Conservation (phyloP, 805 yeast species). For the Maudiozyma serrabonitensis region DNA sequence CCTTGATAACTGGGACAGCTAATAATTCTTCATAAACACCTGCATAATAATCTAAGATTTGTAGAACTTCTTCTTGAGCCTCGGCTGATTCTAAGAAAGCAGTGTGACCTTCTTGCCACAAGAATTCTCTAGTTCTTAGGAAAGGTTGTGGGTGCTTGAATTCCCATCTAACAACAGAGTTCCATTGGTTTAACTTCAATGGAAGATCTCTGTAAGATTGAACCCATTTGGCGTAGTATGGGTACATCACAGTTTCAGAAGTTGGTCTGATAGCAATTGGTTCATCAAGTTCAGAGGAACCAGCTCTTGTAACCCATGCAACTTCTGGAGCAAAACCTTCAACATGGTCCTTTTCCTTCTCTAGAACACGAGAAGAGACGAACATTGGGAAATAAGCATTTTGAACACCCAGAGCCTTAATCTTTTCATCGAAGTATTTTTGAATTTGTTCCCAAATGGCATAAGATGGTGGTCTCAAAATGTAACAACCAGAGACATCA, state of each 20-base stretch:
- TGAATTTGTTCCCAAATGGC: conserved; percentile 92
- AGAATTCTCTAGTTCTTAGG: conserved; percentile 94
- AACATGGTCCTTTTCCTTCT: conserved; percentile 95
- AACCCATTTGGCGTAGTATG: conserved; percentile 98
- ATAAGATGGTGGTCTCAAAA: conserved; percentile 92
- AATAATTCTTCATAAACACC: conserved; percentile 80
- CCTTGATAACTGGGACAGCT: conserved; percentile 96
- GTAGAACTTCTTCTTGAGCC: conserved; percentile 74
- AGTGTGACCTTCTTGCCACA: conserved; percentile 99
- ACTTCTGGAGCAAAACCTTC: conserved; percentile 99
- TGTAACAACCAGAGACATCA: conserved; percentile 98
- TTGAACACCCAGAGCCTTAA: conserved; percentile 82
- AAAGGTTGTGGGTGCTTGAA: conserved; percentile 99
- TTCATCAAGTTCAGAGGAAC: conserved; percentile 87
- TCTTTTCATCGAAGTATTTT: conserved; percentile 68
- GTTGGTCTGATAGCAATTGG: conserved; percentile 99
- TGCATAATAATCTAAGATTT: conserved; percentile 79
- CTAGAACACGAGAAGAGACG: conserved; percentile 84
- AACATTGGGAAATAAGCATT: conserved; percentile 99
- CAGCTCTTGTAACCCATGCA: conserved; percentile 99
- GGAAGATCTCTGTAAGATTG: conserved; percentile 98
- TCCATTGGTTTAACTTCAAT: conserved; percentile 95
- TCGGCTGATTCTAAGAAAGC: conserved; percentile 81
- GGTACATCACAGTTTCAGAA: conserved; percentile 98
- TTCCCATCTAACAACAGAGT: conserved; percentile 99